These are phyloP conservation scores for Colletotrichum acutatum DNA, from an alignment of 2,329 filamentous ascomycete species.

Conservation along the genomic window DNA sequence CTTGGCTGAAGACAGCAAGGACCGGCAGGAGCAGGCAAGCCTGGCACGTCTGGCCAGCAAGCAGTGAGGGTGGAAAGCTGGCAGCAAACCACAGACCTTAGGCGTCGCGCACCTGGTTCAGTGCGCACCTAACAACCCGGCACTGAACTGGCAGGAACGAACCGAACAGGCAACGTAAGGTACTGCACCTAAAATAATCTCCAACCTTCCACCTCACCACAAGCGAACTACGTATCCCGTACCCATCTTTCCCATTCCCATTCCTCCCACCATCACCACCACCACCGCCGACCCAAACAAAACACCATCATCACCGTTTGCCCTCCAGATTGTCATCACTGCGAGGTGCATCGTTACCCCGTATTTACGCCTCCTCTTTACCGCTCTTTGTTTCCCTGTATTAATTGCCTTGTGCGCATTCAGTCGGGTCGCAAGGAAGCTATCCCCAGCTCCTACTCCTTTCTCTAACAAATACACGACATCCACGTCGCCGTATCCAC, in stretches of 20 bases:
- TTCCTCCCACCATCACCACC: conserved; percentile 22
- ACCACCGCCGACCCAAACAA: conserved; percentile 32
- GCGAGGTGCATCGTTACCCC: conserved; percentile 34
- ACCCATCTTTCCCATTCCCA: conserved; percentile 34
- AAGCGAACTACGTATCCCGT: conserved; percentile 36
- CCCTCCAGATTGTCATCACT: conserved; percentile 38
- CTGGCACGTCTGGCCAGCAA: not conserved
- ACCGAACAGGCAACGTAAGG: not conserved
- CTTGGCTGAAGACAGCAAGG: conserved; percentile 21
- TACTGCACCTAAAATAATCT: conserved; percentile 8
- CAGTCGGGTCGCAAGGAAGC: conserved; percentile 34
- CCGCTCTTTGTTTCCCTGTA: conserved; percentile 35
- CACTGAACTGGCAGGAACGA: not conserved
- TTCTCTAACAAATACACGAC: conserved; percentile 16
- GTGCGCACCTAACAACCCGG: not conserved
- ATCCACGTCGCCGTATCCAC: conserved; percentile 27
- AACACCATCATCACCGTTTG: conserved; percentile 33
- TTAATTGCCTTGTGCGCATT: conserved; percentile 38
- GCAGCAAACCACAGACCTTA: conserved; percentile 10
- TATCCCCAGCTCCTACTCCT: conserved; percentile 34
- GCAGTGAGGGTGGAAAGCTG: not conserved
- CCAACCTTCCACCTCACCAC: conserved; percentile 27
- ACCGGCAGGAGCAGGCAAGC: conserved; percentile 1
- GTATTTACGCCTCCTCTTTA: conserved; percentile 19
- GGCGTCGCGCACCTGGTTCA: not conserved